A percentile compares a stretch with the other conserved stretches of the same genome.
phyloP scores from a whole-genome alignment of 2,329 filamentous ascomycete genomes.

The Ceratocystis eucalypticola region DNA sequence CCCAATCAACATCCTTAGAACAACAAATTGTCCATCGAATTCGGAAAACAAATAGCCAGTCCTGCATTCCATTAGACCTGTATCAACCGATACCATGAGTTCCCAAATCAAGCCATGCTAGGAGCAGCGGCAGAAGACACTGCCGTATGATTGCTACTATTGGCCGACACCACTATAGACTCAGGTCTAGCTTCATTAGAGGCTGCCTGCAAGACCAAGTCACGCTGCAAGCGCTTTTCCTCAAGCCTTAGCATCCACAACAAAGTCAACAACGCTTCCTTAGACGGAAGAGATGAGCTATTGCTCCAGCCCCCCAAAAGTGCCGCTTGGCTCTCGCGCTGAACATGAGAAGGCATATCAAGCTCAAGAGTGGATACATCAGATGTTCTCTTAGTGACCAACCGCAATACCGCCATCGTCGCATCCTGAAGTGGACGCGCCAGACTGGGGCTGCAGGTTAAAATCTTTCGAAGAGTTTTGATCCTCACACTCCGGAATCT shows the following conservation, averaged over 20 bases:
- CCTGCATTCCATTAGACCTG: neutral
- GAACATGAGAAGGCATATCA: slow-evolving; percentile 25
- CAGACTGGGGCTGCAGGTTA: slow-evolving; percentile 61
- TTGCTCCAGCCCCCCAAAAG: slow-evolving; percentile 26
- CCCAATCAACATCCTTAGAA: too few species aligned
- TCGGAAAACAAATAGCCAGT: slow-evolving; percentile 7
- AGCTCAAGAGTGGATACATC: slow-evolving; percentile 33
- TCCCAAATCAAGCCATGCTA: slow-evolving; percentile 14
- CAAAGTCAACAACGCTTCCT: slow-evolving; percentile 36
- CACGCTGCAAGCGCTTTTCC: slow-evolving; percentile 26
- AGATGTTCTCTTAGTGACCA: slow-evolving; percentile 44
- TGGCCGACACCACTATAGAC: slow-evolving; percentile 8
- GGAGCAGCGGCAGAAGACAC: slow-evolving; percentile 11
- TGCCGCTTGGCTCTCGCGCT: slow-evolving; percentile 28
- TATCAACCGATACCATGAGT: neutral
- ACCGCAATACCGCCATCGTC: slow-evolving; percentile 62
- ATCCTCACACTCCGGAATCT: slow-evolving; percentile 46
- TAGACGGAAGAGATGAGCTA: slow-evolving; percentile 29
- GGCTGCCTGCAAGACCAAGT: neutral
- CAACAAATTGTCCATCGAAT: neutral
- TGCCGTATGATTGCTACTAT: neutral
- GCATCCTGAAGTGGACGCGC: slow-evolving; percentile 61
- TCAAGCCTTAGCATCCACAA: slow-evolving; percentile 35
- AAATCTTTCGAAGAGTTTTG: slow-evolving; percentile 49
- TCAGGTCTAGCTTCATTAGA: slow-evolving; percentile 5